Evolutionary conservation across 306 rosid genomes (phyloP), one percentile per base, ranked within the genome.

Genomic region (Cyclanthera cordifolia): DNA sequence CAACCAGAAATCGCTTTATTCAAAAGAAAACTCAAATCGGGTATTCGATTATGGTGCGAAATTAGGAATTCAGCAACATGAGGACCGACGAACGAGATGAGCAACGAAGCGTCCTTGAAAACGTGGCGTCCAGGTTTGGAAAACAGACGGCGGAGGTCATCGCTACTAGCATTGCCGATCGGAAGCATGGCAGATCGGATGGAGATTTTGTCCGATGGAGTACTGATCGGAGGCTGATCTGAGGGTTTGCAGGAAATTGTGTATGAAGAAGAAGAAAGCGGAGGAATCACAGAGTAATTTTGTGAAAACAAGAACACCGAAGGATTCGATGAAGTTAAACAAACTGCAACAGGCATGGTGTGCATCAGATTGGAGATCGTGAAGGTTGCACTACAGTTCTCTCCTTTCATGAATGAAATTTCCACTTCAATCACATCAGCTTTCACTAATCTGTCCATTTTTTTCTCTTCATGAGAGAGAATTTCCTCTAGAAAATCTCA

Each of bases 301-400:
- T 78, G 85, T 20, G 88, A 50, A 59, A 87, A 53, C 9, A 91
- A 76, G 68, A 86, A 93, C 0, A 76, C 32, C 15, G 81, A 27
- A 1, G 96, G 86, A 73, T 84, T 84, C 34, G 95, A 34, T 67
- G 95, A 81, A 53, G 88, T 82, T n/a, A 93, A 71, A n/a, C 84
- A 80, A 8, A 93, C 96, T 16, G 95, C 98, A 15, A 89, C 98
- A 30, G 91, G 15, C 96, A 93, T 93, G 84, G 95, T 86, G 91
- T 93, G 96, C 95, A 93, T 89, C 24, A 89, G 89, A 43, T 93
- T 93, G 20, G 82, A 82, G 11, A 93, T 82, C 58, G 82, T 76
- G 83, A 93, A 93, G 9, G 84, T 55, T 1, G 87, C 8, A 76
- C 70, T 73, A 76, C 98, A 83, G 69, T 80, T 86, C 45, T 87